Conservation (phyloP, 805 yeast genomes). For the Kodamaea kaohsiungensis region DNA sequence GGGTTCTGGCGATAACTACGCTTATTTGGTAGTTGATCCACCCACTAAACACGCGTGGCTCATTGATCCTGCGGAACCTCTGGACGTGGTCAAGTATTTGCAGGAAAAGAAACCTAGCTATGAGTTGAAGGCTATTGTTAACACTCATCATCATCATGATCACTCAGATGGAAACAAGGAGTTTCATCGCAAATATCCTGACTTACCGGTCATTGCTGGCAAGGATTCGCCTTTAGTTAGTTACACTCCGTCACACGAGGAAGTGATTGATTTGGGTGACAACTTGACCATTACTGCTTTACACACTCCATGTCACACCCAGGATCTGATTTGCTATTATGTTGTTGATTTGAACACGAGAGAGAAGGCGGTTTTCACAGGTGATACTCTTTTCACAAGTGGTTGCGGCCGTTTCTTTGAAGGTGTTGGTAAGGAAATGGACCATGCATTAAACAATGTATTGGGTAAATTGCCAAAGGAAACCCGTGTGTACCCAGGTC, state of each 20-base stretch:
- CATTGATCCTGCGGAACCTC: conserved; percentile 90
- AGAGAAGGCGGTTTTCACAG: conserved; percentile 83
- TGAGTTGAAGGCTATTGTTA: conserved; percentile 74
- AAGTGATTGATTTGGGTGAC: conserved; percentile 62
- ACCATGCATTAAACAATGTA: conserved; percentile 57
- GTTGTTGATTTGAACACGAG: conserved; percentile 63
- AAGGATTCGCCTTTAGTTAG: conserved; percentile 74
- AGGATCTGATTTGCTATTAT: conserved; percentile 89
- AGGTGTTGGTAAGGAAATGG: conserved; percentile 84
- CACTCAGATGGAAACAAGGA: conserved; percentile 84
- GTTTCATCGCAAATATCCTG: conserved; percentile 41
- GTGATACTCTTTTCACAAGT: conserved; percentile 90
- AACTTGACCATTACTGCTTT: conserved; percentile 70
- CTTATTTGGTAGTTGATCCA: conserved; percentile 75
- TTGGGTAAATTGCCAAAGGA: conserved; percentile 64
- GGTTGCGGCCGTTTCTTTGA: conserved; percentile 98
- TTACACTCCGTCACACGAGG: conserved; percentile 66
- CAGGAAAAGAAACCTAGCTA: conserved; percentile 40
- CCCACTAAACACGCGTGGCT: conserved; percentile 70
- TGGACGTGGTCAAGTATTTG: conserved; percentile 53
- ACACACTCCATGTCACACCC: conserved; percentile 98
- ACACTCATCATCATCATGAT: conserved; percentile 96
- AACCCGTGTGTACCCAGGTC: conserved; percentile 88
- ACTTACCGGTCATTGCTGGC: conserved; percentile 78
- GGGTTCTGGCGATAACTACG: conserved; percentile 90